Conservation (phyloP, 805 yeast genomes). For the Isabelozyma gotoi region DNA sequence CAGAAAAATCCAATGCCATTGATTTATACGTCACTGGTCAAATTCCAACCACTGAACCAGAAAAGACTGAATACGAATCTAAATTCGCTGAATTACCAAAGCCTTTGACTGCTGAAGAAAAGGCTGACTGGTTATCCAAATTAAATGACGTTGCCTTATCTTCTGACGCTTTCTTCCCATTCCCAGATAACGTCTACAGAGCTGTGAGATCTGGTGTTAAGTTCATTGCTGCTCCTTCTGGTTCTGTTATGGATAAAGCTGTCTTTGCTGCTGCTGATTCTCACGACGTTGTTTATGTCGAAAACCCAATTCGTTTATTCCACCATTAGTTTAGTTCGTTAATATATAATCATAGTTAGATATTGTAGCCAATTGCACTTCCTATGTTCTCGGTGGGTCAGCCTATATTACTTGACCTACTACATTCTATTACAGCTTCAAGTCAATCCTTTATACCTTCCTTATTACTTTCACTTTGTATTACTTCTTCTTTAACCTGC, state of each 20-base stretch:
- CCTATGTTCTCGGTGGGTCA: too few relatives aligned
- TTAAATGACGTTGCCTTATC: constrained; percentile 86
- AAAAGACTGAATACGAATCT: constrained; percentile 85
- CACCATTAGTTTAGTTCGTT: constrained; percentile 63
- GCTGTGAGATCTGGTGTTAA: constrained; percentile 97
- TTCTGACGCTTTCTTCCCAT: constrained; percentile 99
- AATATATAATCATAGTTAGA: neutral
- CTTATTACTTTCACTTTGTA: too few relatives aligned
- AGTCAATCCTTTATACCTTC: too few relatives aligned
- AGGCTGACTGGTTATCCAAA: constrained; percentile 81
- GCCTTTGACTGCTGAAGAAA: constrained; percentile 81
- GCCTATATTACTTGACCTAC: too few relatives aligned
- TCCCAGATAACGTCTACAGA: constrained; percentile 98
- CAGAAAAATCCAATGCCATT: constrained; percentile 97
- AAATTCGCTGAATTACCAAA: constrained; percentile 82
- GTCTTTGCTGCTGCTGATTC: constrained; percentile 96
- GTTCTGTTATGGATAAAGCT: constrained; percentile 96
- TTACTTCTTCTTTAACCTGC: too few relatives aligned
- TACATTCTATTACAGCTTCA: too few relatives aligned
- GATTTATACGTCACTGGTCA: constrained; percentile 90
- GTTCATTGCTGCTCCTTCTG: constrained; percentile 94
- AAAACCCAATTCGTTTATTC: constrained; percentile 96
- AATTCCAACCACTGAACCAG: constrained; percentile 90
- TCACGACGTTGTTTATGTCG: constrained; percentile 85
- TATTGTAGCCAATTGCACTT: neutral